Evolutionary conservation across 202 grass and related monocot species (phyloP), one percentile per base, ranked within the genome.

Genomic region (Panicum hallii): DNA sequence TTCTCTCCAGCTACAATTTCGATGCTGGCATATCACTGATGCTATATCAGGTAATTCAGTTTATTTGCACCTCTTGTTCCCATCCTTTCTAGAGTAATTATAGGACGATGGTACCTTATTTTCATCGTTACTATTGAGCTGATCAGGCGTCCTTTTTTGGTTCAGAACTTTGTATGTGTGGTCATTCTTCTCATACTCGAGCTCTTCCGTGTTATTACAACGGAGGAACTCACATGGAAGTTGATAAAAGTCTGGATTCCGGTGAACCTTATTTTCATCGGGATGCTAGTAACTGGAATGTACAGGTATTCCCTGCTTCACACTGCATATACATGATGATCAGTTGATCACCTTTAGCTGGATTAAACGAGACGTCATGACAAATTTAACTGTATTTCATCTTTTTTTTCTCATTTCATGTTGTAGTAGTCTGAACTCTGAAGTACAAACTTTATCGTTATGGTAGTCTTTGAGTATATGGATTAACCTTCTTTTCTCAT

Each of bases 261-360:
- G 38, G 92, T 97, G 54, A 97, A 97, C 78, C 70, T 94, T 86
- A 93, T 94, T 80, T 97, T 97, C 78, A 61, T 94, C 36, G 92
- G 90, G 5, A 97, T 97, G 95, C 88, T 97, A 16, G 82, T 89
- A 20, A 91, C 90, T 69, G 92, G 95, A 79, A 97, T 97, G 95
- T 94, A 93, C 86, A 97, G 95, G 95, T 94, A 93, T 12, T 4
- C 10, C 36, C 61, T 77, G 38, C 34, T 26, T 61, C 14, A 57
- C 14, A 66, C 13, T 60, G 32, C 47, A 52, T 70, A 54, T 58
- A 43, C 17, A 87, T 66, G 68, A 66, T 54, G 22, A 66, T 38
- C 19, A 19, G 40, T 47, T 17, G 7, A 75, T 64, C 44, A 3
- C 32, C 46, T 32, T 72, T 76, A 17, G 63, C 11, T n/a, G 34